phyloP scores from a whole-genome alignment of 805 yeast species.

The Candida chilensis region DNA sequence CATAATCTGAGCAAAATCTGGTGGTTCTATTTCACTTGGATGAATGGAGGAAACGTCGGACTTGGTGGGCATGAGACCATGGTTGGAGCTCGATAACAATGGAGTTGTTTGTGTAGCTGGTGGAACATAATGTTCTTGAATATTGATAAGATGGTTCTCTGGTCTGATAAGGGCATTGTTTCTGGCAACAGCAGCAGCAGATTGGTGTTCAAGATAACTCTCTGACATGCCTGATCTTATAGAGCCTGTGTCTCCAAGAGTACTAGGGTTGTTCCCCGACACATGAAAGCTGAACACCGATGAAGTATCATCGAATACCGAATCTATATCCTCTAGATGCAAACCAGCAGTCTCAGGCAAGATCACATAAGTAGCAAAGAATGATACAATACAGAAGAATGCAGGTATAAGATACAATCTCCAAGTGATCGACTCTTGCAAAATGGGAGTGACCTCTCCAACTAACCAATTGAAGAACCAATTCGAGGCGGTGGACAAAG shows the following conservation, averaged over 20 bases:
- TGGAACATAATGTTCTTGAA: slow-evolving; percentile 2
- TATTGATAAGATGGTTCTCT: slow-evolving; percentile 1
- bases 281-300: slow-evolving; percentile 30
- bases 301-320: slow-evolving; percentile 63
- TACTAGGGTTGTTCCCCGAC: slow-evolving; percentile 6
- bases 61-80: no score
- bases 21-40: slow-evolving; percentile 21
- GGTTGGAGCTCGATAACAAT: no score
- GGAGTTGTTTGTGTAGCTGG: background rate
- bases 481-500: slow-evolving; percentile 83
- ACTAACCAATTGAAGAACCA: slow-evolving; percentile 92
- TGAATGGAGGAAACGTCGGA: slow-evolving; percentile 1
- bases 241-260: background rate
- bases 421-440: slow-evolving; percentile 73
- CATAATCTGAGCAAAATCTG: slow-evolving; percentile 20
- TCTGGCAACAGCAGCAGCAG: slow-evolving; percentile 35
- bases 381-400: slow-evolving; percentile 63
- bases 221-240: slow-evolving; percentile 3
- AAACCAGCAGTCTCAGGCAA: slow-evolving; percentile 93
- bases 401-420: slow-evolving; percentile 78
- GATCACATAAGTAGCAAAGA: slow-evolving; percentile 57
- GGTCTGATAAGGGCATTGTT: slow-evolving; percentile 21
- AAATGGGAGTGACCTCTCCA: slow-evolving; percentile 84
- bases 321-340: slow-evolving; percentile 85
- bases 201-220: slow-evolving; percentile 7